These are phyloP conservation scores for Clavispora santaluciae DNA, from an alignment of 805 yeast genomes.

Conservation along the genomic window DNA sequence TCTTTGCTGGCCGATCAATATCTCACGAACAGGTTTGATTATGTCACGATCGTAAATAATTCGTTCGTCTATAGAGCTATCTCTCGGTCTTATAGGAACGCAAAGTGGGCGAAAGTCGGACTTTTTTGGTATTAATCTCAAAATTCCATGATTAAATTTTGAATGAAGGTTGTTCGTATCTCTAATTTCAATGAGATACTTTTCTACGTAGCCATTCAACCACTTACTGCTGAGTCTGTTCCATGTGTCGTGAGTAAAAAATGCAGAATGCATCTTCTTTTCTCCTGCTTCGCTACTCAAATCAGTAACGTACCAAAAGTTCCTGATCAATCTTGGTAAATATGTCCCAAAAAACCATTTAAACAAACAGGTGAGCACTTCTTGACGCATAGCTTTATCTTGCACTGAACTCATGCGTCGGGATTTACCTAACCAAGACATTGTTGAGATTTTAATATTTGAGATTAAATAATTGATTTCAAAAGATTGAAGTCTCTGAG, in stretches of 20 bases:
- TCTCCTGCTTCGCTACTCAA: slow-evolving; percentile 13
- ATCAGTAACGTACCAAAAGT: slow-evolving; percentile 68
- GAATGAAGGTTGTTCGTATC: neutral
- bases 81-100: slow-evolving; percentile 34
- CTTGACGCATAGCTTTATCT: slow-evolving; percentile 36
- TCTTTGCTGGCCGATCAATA: slow-evolving; percentile 16
- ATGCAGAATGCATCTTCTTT: slow-evolving; percentile 35
- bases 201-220: slow-evolving; percentile 36
- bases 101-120: slow-evolving; percentile 58
- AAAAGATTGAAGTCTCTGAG: slow-evolving; percentile 34
- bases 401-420: slow-evolving; percentile 27
- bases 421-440: slow-evolving; percentile 51
- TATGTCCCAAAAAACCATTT: slow-evolving; percentile 54
- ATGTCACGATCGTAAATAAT: slow-evolving; percentile 26
- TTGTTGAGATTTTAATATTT: slow-evolving; percentile 37
- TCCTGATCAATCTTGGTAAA: slow-evolving; percentile 42
- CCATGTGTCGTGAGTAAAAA: slow-evolving; percentile 63
- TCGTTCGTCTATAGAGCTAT: neutral
- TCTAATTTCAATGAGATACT: slow-evolving; percentile 23
- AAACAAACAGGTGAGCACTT: slow-evolving; percentile 39
- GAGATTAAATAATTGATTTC: slow-evolving; percentile 26
- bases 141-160: slow-evolving; percentile 29
- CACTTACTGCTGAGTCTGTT: slow-evolving; percentile 35
- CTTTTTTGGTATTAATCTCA: slow-evolving; percentile 57
- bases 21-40: slow-evolving; percentile 39